Base-by-base conservation (phyloP, 768 basidiomycete species). In the Trametes sanguinea region DNA sequence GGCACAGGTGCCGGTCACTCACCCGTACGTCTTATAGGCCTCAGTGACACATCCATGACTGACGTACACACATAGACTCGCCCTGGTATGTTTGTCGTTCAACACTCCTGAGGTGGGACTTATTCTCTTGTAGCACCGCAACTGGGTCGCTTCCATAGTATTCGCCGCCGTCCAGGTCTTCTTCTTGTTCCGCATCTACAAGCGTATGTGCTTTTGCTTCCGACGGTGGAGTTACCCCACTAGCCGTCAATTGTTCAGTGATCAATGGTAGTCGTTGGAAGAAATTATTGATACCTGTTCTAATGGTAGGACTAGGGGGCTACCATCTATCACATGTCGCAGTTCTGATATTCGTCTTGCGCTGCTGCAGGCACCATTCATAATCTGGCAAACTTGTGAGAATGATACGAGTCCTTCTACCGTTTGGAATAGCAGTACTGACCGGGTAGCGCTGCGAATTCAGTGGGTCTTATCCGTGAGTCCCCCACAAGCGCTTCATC, bases 151-250 rank as follows among this genome's bases (percentile, higher is more conserved):
- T 17, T 29, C 29, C 4, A 37, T 51, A 16, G 51, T 51, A 2
- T 14, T 32, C 32, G 27, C 33, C 32, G 51, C 51, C 30, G 51
- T 51, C 13, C 51, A 51, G 51, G 37, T 51, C 8, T 51, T 51
- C 32, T 51, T 35, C 51, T 33, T 51, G 11, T 9, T n/a, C 51
- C 51, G 51, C 32, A 51, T 51, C n/a, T 51, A 51, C 33, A 51
- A 16, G 33, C 37, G 51, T 51, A 37, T 14, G 22, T 22, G 22
- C 22, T 22, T 22, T 22, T 13, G 32, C 6, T 6, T 37, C 33
- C 14, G 22, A 22, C 22, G 22, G 22, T 16, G 6, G 2, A 6
- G 33, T 6, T n/a, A 11, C 7, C 30, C 4, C 6, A 37, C 35
- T 14, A 44, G 7, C 14, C 43, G 43, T 22, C 22, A 22, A 22